Evolutionary conservation across 1,284 basidiomycete genomes (phyloP).

Genomic region (Fomitiporia mediterranea): DNA sequence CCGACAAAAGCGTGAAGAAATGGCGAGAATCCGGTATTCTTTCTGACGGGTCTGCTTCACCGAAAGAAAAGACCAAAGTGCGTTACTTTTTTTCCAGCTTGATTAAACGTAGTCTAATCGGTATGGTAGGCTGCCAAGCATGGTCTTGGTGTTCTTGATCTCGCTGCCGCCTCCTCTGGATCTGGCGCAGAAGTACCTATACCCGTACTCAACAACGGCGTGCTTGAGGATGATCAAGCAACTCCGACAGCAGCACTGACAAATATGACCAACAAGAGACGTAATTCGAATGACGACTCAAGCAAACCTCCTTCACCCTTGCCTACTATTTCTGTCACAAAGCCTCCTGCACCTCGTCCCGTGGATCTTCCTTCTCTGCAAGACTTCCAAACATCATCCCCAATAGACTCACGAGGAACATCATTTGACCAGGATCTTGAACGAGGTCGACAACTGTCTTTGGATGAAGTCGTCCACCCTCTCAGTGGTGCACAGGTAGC

Average conservation of each 20-base stretch:
- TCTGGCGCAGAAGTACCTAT: slow-evolving; percentile 46
- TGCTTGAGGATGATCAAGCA: slow-evolving; percentile 9
- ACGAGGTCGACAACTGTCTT: slow-evolving; percentile 38
- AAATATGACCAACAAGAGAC: slow-evolving; percentile 24
- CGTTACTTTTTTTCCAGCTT: not conserved
- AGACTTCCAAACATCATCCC: slow-evolving; percentile 48
- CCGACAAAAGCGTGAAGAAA: slow-evolving; percentile 76
- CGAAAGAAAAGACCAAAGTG: slow-evolving; percentile 10
- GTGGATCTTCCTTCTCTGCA: slow-evolving; percentile 58
- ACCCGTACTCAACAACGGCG: slow-evolving; percentile 37
- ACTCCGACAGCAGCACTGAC: slow-evolving; percentile 31
- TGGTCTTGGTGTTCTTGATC: slow-evolving; percentile 29
- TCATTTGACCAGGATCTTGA: slow-evolving; percentile 57
- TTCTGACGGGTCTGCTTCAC: slow-evolving; percentile 40
- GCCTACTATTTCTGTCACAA: slow-evolving; percentile 60
- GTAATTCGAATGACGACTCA: slow-evolving; percentile 17
- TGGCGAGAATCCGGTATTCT: slow-evolving; percentile 80
- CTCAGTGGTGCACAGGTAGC: slow-evolving; percentile 15
- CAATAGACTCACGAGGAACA: slow-evolving; percentile 41
- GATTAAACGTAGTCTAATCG: not conserved
- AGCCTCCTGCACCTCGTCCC: slow-evolving; percentile 62
- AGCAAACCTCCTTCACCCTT: slow-evolving; percentile 26
- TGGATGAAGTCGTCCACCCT: slow-evolving; percentile 34
- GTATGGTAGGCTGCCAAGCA: slow-evolving; percentile 8
- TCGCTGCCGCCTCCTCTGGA: slow-evolving; percentile 32